Base-by-base conservation (phyloP, 306 rosid genomes). In the Prunus mira region DNA sequence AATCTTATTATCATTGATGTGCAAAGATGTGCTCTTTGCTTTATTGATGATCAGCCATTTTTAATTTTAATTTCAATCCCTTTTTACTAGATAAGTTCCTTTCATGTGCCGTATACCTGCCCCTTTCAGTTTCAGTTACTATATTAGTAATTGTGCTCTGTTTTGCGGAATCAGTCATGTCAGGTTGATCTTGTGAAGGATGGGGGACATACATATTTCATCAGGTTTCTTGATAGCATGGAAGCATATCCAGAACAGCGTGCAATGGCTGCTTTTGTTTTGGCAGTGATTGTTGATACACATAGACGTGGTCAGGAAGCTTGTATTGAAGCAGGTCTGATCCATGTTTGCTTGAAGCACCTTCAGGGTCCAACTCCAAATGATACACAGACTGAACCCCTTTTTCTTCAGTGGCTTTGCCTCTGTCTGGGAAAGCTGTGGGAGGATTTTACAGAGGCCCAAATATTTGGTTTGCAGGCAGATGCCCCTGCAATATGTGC, bases 101-200 rank as follows among this genome's bases (percentile, higher is more conserved):
- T 57, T 57, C 64, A 30, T 9, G 64, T 32, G 50, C 41, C 27
- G 25, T 24, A 24, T 58, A 17, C n/a, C 12, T 5, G 54, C 67
- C 24, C 67, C 55, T 22, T 32, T 72, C 52, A 12, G 11, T 66
- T 43, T 38, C 52, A 41, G 51, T 57, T 61, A 45, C 47, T 3
- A 17, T 22, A 45, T 69, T 46, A 60, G 7, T 73, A 12, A 73
- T 27, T 13, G 13, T 45, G 12, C 63, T 80, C 78, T 76, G 27
- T 58, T 82, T 74, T 73, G 65, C 77, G 65, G 85, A 81, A 77
- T 86, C 72, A 96, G 99, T 96, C 99, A 47, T 96, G 99, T 74
- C 99, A 96, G 89, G 93, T 89, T 81, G 99, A 96, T 93, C 85
- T 96, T 67, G 99, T 92, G 65, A 96, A 96, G 90, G 99, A 96